phyloP scores from a whole-genome alignment of 306 rosid genomes.

The Vachellia pachyceras region DNA sequence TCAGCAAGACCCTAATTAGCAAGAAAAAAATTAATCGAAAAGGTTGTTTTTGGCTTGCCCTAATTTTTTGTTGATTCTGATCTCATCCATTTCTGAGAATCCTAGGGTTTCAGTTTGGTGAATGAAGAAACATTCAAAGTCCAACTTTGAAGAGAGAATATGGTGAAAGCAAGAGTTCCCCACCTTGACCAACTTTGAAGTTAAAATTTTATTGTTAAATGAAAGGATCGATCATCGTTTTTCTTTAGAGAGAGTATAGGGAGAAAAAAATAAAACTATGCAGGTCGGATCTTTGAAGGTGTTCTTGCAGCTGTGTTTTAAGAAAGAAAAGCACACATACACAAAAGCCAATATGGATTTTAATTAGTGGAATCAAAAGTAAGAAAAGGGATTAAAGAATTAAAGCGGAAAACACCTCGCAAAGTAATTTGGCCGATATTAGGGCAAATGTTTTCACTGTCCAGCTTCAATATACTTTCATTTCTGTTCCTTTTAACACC shows the following conservation, averaged over 20 bases:
- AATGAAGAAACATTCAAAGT: neutral
- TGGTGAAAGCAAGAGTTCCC: neutral
- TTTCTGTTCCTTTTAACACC: neutral
- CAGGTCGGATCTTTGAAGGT: neutral
- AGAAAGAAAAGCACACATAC: neutral
- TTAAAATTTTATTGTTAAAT: neutral
- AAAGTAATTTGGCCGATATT: neutral
- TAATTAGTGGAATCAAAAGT: slow-evolving; percentile 20
- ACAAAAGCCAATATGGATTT: slow-evolving; percentile 10
- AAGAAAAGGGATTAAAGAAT: neutral
- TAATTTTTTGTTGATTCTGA: neutral
- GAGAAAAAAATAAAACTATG: neutral
- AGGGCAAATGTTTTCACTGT: neutral
- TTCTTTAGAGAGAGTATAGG: neutral
- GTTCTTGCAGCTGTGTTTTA: neutral
- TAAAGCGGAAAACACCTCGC: neutral
- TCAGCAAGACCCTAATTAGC: neutral
- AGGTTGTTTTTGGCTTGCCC: neutral
- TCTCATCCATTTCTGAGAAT: neutral
- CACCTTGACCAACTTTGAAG: slow-evolving; percentile 23
- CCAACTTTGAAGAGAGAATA: slow-evolving; percentile 1
- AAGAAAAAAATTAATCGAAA: neutral
- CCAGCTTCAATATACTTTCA: neutral
- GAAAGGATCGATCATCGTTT: neutral
- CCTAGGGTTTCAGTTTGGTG: neutral